Evolutionary conservation across 108 stramenopile genomes (phyloP), one percentile per base, ranked within the genome.

Genomic region (Ochromonas danica): DNA sequence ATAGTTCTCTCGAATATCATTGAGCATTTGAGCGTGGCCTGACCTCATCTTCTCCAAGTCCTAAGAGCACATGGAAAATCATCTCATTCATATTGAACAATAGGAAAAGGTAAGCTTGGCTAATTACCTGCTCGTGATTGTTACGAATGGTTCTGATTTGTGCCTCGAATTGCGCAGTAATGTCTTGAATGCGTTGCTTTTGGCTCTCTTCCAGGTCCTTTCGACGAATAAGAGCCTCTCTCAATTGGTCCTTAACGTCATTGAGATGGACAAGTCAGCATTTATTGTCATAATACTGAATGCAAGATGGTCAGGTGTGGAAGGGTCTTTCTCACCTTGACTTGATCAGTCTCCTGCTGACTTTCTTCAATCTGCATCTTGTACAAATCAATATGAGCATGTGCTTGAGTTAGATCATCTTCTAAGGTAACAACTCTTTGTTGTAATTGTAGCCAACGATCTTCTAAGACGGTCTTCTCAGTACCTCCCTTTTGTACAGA

Each of bases 331-430:
- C 31, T 6, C 25, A 67, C 63, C 63, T 67, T 67, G 33, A 67
- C 10, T 35, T 36, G 63, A 28, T 67, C 63, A 6, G 3, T 67
- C 31, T 67, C 30, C 31, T 22, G 3, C 14, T 31, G 17, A 6
- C 25, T 10, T 36, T 67, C 63, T 36, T 67, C 30, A 3, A 33
- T 28, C 10, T 36, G 63, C 10, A 67, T 31, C 31, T 67, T 22
- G 63, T 35, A 67, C 63, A 67, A 36, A 67, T 67, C 63, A 10
- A 67, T 25, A 36, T 67, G 63, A 35, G 63, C 63, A 10, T 36
- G 17, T 3, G 33, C 27, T 67, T 67, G 63, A 6, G 63, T 67
- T 36, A 67, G 10, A 3, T 67, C 63, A 6, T 67, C 63, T 10
- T 31, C 31, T 6, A 28, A 31, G 63, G 31, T 6, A 10, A 25